Base-by-base conservation (phyloP, 23 red algal species). In the Rhodosorus marinus region DNA sequence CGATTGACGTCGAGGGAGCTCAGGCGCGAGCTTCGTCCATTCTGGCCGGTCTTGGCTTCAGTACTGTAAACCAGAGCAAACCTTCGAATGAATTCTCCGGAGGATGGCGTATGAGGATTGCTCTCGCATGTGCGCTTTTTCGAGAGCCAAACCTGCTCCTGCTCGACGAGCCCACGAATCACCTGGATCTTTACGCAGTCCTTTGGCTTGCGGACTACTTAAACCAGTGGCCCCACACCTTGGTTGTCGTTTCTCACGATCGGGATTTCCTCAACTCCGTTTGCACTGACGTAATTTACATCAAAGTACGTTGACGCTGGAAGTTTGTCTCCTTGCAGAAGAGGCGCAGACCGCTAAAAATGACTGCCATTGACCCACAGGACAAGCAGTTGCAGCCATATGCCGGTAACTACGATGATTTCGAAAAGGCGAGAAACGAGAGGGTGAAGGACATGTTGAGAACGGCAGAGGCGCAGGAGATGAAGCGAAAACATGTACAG, bases 361-460 rank as follows among this genome's bases (percentile, higher is more conserved):
- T n/a, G n/a, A n/a, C n/a, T n/a, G n/a, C n/a, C n/a, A n/a, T n/a
- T n/a, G n/a, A n/a, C n/a, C n/a, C n/a, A n/a, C n/a, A n/a, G n/a
- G 66, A 82, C 35, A 75, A 95, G 47, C 70, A 56, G 30, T 62
- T 95, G 8, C 60, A 71, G 14, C 52, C 65, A 6, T 95, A 95
- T 54, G 73, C 62, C 53, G 88, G 88, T 29, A 95, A 95, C 51
- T 95, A 95, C 45, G 76, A 83, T 40, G 70, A 82, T 33, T 95
- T 83, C 71, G 67, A 83, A 62, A 69, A 68, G 43, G 71, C 62
- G 5, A 59, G 88, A 40, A 31, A 50, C 20, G 88, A 95, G 55
- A 59, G 67, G 45, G 67, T 65, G 19, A 83, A 83, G 17, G 78
- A 72, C 20, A 9, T 73, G 40, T 64, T 66, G 31, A 40, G 82